Evolutionary conservation across 2,329 filamentous ascomycete species (phyloP).

Genomic region (Colletotrichum incanum): DNA sequence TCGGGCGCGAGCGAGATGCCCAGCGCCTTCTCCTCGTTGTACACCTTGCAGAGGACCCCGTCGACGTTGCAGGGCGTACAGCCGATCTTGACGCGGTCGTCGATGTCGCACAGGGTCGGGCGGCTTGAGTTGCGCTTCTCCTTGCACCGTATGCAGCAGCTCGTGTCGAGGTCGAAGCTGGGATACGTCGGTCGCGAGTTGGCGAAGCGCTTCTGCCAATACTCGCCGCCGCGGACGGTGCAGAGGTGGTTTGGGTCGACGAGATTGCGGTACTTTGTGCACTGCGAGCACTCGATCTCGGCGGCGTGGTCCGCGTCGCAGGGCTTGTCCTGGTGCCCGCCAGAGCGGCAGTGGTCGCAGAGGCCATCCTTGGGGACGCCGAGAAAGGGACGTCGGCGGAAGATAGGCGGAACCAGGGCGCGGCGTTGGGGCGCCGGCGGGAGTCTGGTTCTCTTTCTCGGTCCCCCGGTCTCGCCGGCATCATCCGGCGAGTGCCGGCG

Average conservation of each 20-base stretch:
- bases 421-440: neutral
- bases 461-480: neutral
- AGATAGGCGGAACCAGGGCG: neutral
- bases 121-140: neutral
- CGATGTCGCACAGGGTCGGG: constrained; percentile 35
- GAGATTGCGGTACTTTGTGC: constrained; percentile 34
- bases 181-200: constrained; percentile 36
- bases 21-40: constrained; percentile 11
- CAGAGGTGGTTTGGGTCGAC: constrained; percentile 36
- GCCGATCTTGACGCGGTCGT: constrained; percentile 34
- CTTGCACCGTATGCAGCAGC: constrained; percentile 33
- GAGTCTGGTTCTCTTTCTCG: neutral
- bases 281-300: constrained; percentile 41
- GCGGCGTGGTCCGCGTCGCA: constrained; percentile 38
- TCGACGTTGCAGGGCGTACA: constrained; percentile 31
- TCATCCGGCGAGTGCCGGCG: neutral
- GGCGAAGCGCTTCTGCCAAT: constrained; percentile 37
- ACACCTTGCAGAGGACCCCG: constrained; percentile 17
- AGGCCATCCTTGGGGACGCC: neutral
- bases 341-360: constrained; percentile 38
- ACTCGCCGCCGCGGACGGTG: constrained; percentile 26
- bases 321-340: neutral
- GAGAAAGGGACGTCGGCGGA: neutral
- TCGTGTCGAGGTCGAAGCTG: constrained; percentile 9
- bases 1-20: constrained; percentile 1